Conservation (phyloP, 2,329 filamentous ascomycete genomes). For the Colletotrichum tropicicola region DNA sequence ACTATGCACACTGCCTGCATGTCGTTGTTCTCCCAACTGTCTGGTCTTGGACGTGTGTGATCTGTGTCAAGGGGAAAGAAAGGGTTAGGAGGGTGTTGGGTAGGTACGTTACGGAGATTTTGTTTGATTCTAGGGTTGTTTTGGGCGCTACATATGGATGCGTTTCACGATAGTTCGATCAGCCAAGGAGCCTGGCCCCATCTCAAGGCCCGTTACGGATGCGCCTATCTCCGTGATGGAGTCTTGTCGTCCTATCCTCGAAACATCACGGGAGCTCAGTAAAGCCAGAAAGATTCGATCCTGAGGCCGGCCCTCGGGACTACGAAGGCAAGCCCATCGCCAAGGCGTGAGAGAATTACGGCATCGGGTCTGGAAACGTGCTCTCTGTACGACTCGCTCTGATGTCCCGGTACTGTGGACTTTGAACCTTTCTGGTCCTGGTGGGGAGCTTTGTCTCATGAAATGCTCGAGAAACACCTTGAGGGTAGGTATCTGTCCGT, state of each 20-base stretch:
- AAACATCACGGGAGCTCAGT: background rate
- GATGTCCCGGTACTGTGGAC: no score
- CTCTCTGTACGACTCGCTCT: no score
- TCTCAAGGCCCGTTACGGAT: background rate
- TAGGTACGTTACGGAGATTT: background rate
- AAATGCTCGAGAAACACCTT: no score
- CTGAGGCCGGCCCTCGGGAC: background rate
- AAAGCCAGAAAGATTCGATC: background rate
- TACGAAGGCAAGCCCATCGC: background rate
- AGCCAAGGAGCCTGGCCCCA: background rate
- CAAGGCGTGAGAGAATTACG: no score
- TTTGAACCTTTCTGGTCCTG: no score
- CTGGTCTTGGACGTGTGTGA: background rate
- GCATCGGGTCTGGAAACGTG: no score
- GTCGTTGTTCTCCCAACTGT: background rate
- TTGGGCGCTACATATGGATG: background rate
- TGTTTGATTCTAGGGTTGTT: background rate
- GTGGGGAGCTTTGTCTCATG: no score
- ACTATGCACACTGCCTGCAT: background rate
- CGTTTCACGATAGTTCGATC: conserved; percentile 23
- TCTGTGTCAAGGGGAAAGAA: background rate
- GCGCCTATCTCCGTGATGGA: background rate
- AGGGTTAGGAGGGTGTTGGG: background rate
- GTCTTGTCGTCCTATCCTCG: background rate
- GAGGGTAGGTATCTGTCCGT: no score